Conservation (phyloP, 2,329 filamentous ascomycete species). For the Pseudogymnoascus sp. region DNA sequence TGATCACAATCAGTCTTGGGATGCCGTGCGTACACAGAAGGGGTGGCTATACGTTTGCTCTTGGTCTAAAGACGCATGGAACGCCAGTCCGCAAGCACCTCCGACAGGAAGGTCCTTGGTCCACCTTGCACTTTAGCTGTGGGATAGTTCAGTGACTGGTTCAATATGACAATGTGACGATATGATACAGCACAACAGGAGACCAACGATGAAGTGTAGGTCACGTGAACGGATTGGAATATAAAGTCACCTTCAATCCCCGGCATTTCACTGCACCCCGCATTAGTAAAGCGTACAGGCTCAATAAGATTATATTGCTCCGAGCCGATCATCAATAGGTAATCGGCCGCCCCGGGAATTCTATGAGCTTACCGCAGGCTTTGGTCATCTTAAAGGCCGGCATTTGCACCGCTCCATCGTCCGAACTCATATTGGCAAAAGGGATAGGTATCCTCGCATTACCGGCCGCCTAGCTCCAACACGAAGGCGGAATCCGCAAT, state of each 20-base stretch:
- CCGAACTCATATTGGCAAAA: constrained; percentile 4
- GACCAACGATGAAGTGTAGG: neutral
- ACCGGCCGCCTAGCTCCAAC: neutral
- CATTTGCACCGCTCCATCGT: constrained; percentile 1
- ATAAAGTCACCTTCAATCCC: constrained; percentile 12
- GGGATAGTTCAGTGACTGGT: neutral
- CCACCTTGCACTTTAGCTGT: constrained; percentile 33
- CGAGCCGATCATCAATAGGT: neutral
- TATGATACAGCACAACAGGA: constrained; percentile 2
- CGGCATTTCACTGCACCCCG: constrained; percentile 12
- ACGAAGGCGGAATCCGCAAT: constrained; percentile 1
- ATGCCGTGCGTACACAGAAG: constrained; percentile 10
- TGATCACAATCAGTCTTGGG: constrained; percentile 14
- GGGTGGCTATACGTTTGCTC: constrained; percentile 31
- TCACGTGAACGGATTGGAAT: neutral
- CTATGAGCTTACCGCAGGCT: neutral
- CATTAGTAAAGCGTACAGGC: neutral
- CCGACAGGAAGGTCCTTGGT: constrained; percentile 29
- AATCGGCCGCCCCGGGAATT: neutral
- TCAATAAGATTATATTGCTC: neutral
- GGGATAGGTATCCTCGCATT: neutral
- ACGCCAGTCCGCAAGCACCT: constrained; percentile 30
- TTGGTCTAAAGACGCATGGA: constrained; percentile 34
- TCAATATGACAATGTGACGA: neutral
- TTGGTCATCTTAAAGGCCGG: constrained; percentile 5